A percentile compares a stretch with the other conserved stretches of the same genome.
Evolutionary conservation across 2,329 filamentous ascomycete species (phyloP).

Genomic region (Colletotrichum viniferum): DNA sequence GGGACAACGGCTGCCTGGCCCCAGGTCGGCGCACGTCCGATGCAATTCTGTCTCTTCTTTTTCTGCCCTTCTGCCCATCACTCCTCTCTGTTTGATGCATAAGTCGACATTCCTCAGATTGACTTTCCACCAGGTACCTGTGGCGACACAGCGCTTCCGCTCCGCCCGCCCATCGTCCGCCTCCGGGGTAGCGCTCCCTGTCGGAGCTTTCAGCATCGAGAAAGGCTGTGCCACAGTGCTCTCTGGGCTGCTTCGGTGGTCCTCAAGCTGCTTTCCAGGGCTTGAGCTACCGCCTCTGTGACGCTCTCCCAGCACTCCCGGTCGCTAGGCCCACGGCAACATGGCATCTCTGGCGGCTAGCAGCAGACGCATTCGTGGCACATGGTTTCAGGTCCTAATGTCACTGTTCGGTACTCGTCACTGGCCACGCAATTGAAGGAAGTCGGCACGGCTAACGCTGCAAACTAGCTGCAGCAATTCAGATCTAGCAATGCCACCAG

Average conservation of each 20-base stretch:
- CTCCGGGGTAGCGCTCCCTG: background rate
- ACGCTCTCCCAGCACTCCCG: background rate
- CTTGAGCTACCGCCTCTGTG: background rate
- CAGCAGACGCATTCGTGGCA: background rate
- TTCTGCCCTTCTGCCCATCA: background rate
- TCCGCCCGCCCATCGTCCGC: slow-evolving; percentile 1
- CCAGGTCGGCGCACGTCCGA: background rate
- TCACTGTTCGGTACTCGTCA: background rate
- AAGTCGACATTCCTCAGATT: background rate
- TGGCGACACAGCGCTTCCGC: slow-evolving; percentile 7
- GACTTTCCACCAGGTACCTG: background rate
- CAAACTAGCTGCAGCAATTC: background rate
- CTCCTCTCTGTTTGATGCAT: background rate
- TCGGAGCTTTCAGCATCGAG: background rate
- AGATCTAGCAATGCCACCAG: background rate
- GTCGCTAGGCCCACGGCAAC: background rate
- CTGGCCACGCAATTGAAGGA: slow-evolving; percentile 5
- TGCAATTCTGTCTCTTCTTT: background rate
- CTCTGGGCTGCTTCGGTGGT: background rate
- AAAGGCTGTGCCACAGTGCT: background rate
- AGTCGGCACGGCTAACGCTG: background rate
- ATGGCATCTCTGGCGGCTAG: slow-evolving; percentile 3
- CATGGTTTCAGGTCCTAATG: slow-evolving; percentile 9
- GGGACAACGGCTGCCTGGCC: background rate
- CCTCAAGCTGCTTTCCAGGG: background rate